Evolutionary conservation across 2,329 filamentous ascomycete genomes (phyloP).

Genomic region (Scytalidium lignicola): DNA sequence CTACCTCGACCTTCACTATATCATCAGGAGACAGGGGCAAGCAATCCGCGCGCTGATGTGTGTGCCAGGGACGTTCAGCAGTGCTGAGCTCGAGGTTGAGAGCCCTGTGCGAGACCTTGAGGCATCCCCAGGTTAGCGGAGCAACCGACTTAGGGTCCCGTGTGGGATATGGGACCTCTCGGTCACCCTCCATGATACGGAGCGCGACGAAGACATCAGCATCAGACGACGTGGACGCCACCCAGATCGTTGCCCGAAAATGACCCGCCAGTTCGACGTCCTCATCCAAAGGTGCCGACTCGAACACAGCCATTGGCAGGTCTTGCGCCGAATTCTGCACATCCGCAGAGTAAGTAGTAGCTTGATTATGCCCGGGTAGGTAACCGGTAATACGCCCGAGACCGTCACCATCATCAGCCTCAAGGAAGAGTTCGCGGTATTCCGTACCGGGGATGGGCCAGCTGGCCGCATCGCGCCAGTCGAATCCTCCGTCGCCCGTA

Average conservation of each 20-base stretch:
- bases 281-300: background rate
- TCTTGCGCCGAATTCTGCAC: no score
- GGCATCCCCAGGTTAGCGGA: constrained; percentile 7
- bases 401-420: background rate
- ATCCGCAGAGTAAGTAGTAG: background rate
- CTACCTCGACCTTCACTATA: no score
- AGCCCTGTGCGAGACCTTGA: constrained; percentile 7
- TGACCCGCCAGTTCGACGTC: constrained; percentile 7
- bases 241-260: constrained; percentile 3
- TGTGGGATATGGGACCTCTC: constrained; percentile 2
- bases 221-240: constrained; percentile 5
- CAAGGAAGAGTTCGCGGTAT: constrained; percentile 5
- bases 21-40: no score
- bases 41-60: background rate
- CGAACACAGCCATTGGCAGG: constrained; percentile 2
- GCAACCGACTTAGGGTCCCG: background rate
- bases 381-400: no score
- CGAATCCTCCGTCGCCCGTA: constrained; percentile 2
- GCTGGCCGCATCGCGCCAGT: constrained; percentile 5
- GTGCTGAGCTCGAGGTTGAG: constrained; percentile 2
- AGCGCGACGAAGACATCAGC: constrained; percentile 7
- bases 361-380: background rate
- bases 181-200: background rate
- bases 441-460: constrained; percentile 5
- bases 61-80: constrained; percentile 8